Percentiles rank a stretch among this genome's conserved stretches.
Conservation (phyloP, 805 yeast species). For the Schwanniomyces occidentalis region DNA sequence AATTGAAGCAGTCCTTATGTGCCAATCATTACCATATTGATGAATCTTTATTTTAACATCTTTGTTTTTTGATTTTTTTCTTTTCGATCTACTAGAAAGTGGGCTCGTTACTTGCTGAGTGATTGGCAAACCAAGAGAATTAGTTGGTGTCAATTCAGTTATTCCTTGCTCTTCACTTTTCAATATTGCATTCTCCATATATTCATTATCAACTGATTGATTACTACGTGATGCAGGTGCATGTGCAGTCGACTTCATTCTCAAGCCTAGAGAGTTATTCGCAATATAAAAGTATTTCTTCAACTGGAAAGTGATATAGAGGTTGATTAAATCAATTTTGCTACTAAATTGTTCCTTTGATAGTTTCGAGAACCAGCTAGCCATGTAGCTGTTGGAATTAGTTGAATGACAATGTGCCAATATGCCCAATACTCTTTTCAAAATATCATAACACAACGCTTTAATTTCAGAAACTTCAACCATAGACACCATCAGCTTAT, state of each 20-base stretch:
- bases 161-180: slow-evolving; percentile 18
- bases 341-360: slow-evolving; percentile 43
- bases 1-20: slow-evolving; percentile 63
- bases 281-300: slow-evolving; percentile 49
- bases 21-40: slow-evolving; percentile 83
- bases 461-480: slow-evolving; percentile 52
- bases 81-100: slow-evolving; percentile 8
- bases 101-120: slow-evolving; percentile 4
- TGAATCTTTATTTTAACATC: slow-evolving; percentile 46
- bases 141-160: slow-evolving; percentile 9
- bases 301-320: slow-evolving; percentile 77
- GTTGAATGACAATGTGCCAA: slow-evolving; percentile 50
- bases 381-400: slow-evolving; percentile 41
- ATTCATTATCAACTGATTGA: slow-evolving; percentile 15
- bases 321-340: slow-evolving; percentile 68
- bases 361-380: slow-evolving; percentile 56
- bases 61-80: slow-evolving; percentile 11
- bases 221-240: background rate
- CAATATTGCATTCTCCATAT: slow-evolving; percentile 20
- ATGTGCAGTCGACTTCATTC: slow-evolving; percentile 7
- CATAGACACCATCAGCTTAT: slow-evolving; percentile 22
- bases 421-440: slow-evolving; percentile 69
- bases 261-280: slow-evolving; percentile 22
- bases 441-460: slow-evolving; percentile 62
- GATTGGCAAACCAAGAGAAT: slow-evolving; percentile 8